Percentiles rank a stretch among this genome's conserved stretches.
These are phyloP conservation scores for Neonectria punicea DNA, from an alignment of 2,329 filamentous ascomycete genomes.

Conservation along the genomic window DNA sequence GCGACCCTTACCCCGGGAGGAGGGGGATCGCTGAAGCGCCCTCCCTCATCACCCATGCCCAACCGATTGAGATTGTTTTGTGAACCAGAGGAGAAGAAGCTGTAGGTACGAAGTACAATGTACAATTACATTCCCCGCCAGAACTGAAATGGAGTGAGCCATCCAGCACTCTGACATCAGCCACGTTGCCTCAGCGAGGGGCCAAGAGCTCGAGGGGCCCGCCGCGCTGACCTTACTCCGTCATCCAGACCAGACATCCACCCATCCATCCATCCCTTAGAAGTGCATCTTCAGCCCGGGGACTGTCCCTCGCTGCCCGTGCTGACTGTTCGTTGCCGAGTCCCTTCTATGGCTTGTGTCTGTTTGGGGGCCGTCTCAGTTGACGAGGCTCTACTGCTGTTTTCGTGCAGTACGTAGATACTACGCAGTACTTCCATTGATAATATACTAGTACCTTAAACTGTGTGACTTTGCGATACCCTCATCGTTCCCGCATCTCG, in stretches of 20 bases:
- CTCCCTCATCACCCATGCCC: constrained; percentile 15
- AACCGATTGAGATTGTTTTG: neutral
- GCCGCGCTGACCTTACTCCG: constrained; percentile 32
- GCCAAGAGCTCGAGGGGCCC: constrained; percentile 15
- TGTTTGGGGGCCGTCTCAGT: neutral
- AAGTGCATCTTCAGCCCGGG: constrained; percentile 21
- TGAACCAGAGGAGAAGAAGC: too few relatives aligned
- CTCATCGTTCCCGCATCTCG: neutral
- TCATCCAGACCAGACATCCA: constrained; percentile 32
- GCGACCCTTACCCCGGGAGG: constrained; percentile 9
- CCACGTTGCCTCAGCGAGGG: constrained; percentile 37
- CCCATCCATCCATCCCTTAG: constrained; percentile 2
- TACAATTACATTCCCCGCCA: neutral
- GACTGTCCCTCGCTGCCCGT: neutral
- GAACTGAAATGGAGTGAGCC: constrained; percentile 18
- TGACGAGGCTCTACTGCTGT: neutral
- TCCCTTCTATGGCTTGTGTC: neutral
- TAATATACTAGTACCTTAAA: too few relatives aligned
- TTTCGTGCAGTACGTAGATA: too few relatives aligned
- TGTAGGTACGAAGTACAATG: neutral
- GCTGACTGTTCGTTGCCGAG: neutral
- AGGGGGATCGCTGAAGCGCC: constrained; percentile 21
- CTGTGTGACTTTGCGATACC: neutral
- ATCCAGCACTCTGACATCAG: constrained; percentile 45
- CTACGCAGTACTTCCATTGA: too few relatives aligned